A percentile compares a stretch with the other conserved stretches of the same genome.
Evolutionary conservation across 1,284 basidiomycete species (phyloP).

Genomic region (Puccinia triticina): DNA sequence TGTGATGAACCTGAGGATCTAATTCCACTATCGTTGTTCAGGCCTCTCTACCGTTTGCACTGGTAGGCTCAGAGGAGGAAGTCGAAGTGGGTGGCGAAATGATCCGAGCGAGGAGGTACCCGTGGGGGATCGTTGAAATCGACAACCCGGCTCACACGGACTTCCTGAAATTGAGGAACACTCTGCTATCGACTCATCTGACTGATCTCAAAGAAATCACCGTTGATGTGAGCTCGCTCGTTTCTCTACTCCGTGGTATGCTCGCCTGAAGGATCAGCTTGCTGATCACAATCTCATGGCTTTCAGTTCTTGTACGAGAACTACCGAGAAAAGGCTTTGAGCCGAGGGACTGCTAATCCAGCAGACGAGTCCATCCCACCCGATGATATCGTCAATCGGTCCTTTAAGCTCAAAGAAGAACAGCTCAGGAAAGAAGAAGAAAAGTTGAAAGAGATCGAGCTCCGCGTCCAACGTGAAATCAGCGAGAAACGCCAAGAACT

Average conservation of each 20-base stretch:
- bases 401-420: constrained; percentile 96
- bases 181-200: constrained; percentile 66
- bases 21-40: constrained; percentile 57
- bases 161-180: constrained; percentile 86
- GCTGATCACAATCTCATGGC: background rate
- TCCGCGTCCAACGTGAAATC: constrained; percentile 97
- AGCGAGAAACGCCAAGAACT: constrained; percentile 98
- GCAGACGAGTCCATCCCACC: constrained; percentile 65
- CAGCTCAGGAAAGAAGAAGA: constrained; percentile 83
- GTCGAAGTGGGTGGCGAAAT: constrained; percentile 82
- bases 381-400: constrained; percentile 96
- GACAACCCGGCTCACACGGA: constrained; percentile 99
- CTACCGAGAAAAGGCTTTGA: constrained; percentile 97
- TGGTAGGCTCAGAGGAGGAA: constrained; percentile 96
- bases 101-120: constrained; percentile 86
- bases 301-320: constrained; percentile 69
- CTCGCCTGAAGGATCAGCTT: too few relatives aligned
- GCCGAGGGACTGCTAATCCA: constrained; percentile 68
- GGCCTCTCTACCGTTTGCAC: constrained; percentile 91
- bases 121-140: constrained; percentile 99
- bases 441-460: constrained; percentile 92
- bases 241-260: too few relatives aligned
- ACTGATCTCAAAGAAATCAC: constrained; percentile 68
- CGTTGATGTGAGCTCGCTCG: constrained; percentile 75
- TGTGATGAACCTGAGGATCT: too few relatives aligned